These are phyloP conservation scores for Citrus hindsii DNA, from an alignment of 345 rosid species.

Conservation along the genomic window DNA sequence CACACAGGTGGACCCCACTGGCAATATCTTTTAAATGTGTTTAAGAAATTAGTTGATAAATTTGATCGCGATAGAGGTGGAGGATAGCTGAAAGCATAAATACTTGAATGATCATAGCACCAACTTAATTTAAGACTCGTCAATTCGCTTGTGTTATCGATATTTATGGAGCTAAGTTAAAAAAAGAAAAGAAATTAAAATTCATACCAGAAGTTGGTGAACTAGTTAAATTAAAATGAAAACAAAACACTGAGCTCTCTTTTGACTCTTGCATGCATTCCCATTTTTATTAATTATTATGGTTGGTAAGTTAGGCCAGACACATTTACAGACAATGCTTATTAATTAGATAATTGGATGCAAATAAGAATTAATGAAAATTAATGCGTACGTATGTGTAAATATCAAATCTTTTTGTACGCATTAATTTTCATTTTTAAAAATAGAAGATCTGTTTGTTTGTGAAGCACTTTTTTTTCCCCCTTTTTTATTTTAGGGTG, in stretches of 20 bases:
- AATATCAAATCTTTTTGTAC: background rate
- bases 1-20: background rate
- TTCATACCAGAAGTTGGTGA: slow-evolving; percentile 13
- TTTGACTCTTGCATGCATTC: background rate
- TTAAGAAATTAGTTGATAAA: background rate
- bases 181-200: background rate
- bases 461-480: background rate
- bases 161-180: background rate
- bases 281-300: background rate
- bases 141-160: background rate
- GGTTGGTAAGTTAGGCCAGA: background rate
- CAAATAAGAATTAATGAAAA: too few relatives aligned
- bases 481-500: too few relatives aligned
- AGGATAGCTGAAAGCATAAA: background rate
- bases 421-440: background rate
- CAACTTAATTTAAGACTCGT: background rate
- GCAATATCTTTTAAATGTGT: background rate
- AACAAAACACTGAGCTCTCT: background rate
- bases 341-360: too few relatives aligned
- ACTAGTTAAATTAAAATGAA: background rate
- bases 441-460: too few relatives aligned
- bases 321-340: too few relatives aligned
- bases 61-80: background rate
- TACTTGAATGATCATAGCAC: background rate
- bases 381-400: too few relatives aligned